Base-by-base conservation (phyloP, 2,329 filamentous ascomycete species). In the Fusarium sarcochroum region DNA sequence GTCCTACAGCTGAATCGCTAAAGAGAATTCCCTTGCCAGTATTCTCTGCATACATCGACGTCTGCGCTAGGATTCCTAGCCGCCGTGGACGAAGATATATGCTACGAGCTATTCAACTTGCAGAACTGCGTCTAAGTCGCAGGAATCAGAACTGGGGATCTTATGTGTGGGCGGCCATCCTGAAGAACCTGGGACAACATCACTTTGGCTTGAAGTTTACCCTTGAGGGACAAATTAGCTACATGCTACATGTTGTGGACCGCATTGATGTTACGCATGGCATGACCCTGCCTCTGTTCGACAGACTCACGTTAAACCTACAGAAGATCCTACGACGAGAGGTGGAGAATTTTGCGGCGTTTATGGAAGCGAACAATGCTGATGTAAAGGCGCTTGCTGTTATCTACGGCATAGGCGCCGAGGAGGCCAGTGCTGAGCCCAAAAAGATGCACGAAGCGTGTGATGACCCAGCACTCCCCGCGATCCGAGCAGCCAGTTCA, bases 1-100 rank as follows among this genome's bases (percentile, higher is more conserved):
- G 71, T 7, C 75, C 78, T 25, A 66, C 75, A 25, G 53, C 67
- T 6, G 54, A 67, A 8, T 46, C 46, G 14, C 45, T 81, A 11
- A 74, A 59, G 34, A 41, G 54, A 13, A 68, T 79, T 7, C 73
- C 73, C 2, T 66, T 76, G n/a, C 62, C 72, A 2, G 58, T 84
- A 2, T 83, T 90, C 58, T 77, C 78, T 8, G 84, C 86, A 5
- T 89, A 86, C 70, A 80, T 90, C 14, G 69, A 75, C 27, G 66
- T 69, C 17, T 75, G 77, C 42, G 66, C 72, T 9, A 73, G 71
- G 23, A 69, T 72, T 21, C 69, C 67, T 7, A 56, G 61, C 13
- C 63, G 49, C 23, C 58, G 65, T 11, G 70, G 69, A 37, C 72
- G 66, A 34, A 72, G 77, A 30, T 30, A 11, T 30, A 60, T 80